phyloP scores from a whole-genome alignment of 495 filamentous ascomycete species.

The Glonium stellatum region DNA sequence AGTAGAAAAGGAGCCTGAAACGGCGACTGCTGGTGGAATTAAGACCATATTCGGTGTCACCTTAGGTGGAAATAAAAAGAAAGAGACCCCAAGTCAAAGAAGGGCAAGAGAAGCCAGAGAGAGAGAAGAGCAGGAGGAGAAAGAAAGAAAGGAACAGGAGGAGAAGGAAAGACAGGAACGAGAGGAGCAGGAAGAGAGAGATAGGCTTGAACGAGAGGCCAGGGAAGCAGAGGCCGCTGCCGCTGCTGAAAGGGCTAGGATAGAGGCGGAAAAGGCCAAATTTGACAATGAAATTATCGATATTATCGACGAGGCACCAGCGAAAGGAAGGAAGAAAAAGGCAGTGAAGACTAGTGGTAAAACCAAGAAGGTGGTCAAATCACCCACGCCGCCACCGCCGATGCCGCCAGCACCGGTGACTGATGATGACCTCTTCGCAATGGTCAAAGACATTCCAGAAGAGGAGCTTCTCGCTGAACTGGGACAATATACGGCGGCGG shows the following conservation, averaged over 20 bases:
- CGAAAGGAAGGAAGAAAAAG: slow-evolving; percentile 30
- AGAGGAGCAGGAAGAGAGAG: slow-evolving; percentile 11
- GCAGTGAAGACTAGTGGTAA: slow-evolving; percentile 1
- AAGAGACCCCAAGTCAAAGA: slow-evolving; percentile 11
- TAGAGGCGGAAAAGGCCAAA: slow-evolving; percentile 28
- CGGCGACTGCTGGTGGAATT: slow-evolving; percentile 4
- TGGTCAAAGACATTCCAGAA: slow-evolving; percentile 17
- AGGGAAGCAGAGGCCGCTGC: slow-evolving; percentile 26
- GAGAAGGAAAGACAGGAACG: slow-evolving; percentile 5
- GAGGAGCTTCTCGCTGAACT: slow-evolving; percentile 22
- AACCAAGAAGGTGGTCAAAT: neutral
- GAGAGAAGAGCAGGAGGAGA: slow-evolving; percentile 6
- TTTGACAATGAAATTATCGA: slow-evolving; percentile 34
- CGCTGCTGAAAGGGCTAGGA: slow-evolving; percentile 20
- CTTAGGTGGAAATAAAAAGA: slow-evolving; percentile 12
- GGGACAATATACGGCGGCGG: slow-evolving; percentile 13
- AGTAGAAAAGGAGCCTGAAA: slow-evolving; percentile 7
- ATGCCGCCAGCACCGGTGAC: neutral
- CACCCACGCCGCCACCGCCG: slow-evolving; percentile 15
- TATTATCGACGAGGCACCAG: slow-evolving; percentile 29
- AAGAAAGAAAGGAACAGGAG: slow-evolving; percentile 6
- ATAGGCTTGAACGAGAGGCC: slow-evolving; percentile 16
- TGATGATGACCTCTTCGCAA: slow-evolving; percentile 25
- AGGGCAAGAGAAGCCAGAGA: slow-evolving; percentile 5
- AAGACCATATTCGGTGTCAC: slow-evolving; percentile 9